Base-by-base conservation (phyloP, 345 rosid species). In the Citrus cavaleriei region DNA sequence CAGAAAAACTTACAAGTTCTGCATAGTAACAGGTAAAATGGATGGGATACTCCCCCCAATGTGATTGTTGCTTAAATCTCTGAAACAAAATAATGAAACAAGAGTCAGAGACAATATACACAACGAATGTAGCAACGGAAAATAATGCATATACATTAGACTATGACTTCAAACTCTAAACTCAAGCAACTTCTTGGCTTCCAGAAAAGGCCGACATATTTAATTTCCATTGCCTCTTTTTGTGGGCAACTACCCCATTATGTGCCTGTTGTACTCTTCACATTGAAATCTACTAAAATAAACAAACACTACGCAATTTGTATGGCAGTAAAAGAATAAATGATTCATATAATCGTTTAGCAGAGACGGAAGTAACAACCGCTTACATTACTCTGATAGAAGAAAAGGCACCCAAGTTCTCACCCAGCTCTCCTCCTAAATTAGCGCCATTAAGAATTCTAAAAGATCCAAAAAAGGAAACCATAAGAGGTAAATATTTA, bases 31-130 rank as follows among this genome's bases (percentile, higher is more conserved):
- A 9, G 99, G 99, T 78, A 97, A 88, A 84, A 58, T 88, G 79
- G 91, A 78, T 37, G 99, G 99, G 80, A 97, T 94, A 81, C 77
- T 87, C 63, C 99, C 99, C 32, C 99, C 98, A 32, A 97, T 97
- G 49, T 13, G 92, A 80, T 97, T 97, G 87, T 88, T 94, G 90
- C 97, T 94, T 57, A 97, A 88, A 83, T 92, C 98, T 87, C 99
- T 97, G 92, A 77, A 73, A 70, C 19, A 79, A 19, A 74, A 72
- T 37, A 78, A 78, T 16, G 74, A 42, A 37, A 63, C 51, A 78
- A 70, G 35, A 5, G 58, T 32, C 37, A 77, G 7, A 70, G 37
- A 71, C 69, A 79, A 40, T 18, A 49, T 59, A 63, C 49, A 49
- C 19, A 27, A 49, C 10, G 16, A 64, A 57, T 51, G 70, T 25